These are phyloP conservation scores for Trifolium subterraneum DNA, from an alignment of 306 rosid genomes.

Conservation along the genomic window DNA sequence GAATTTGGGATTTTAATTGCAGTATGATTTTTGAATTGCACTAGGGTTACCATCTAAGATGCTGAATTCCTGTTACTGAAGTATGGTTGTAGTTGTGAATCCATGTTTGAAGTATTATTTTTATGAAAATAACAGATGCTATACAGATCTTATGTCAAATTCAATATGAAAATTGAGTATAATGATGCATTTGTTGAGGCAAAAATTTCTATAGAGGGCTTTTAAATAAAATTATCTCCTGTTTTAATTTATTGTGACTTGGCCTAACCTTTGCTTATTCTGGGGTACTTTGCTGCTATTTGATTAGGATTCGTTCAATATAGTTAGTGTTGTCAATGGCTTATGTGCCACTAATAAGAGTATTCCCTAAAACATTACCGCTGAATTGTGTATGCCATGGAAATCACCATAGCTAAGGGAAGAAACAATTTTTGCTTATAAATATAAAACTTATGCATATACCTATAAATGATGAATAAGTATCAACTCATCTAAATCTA, in stretches of 20 bases:
- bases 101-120: neutral
- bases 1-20: constrained; percentile 33
- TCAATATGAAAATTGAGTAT: neutral
- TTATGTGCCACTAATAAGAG: neutral
- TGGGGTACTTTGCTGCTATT: too few relatives aligned
- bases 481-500: neutral
- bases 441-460: neutral
- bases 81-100: constrained; percentile 24
- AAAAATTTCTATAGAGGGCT: too few relatives aligned
- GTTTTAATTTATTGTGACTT: too few relatives aligned
- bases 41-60: neutral
- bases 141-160: neutral
- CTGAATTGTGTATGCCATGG: neutral
- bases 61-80: neutral
- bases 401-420: neutral
- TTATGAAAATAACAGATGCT: neutral
- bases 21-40: too few relatives aligned
- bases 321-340: neutral
- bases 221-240: too few relatives aligned
- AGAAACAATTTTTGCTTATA: neutral
- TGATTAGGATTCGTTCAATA: too few relatives aligned
- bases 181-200: too few relatives aligned
- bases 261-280: too few relatives aligned
- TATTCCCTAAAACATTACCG: neutral
- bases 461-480: neutral